Evolutionary conservation across 2,329 filamentous ascomycete species (phyloP).

Genomic region (Geosmithia putterillii): DNA sequence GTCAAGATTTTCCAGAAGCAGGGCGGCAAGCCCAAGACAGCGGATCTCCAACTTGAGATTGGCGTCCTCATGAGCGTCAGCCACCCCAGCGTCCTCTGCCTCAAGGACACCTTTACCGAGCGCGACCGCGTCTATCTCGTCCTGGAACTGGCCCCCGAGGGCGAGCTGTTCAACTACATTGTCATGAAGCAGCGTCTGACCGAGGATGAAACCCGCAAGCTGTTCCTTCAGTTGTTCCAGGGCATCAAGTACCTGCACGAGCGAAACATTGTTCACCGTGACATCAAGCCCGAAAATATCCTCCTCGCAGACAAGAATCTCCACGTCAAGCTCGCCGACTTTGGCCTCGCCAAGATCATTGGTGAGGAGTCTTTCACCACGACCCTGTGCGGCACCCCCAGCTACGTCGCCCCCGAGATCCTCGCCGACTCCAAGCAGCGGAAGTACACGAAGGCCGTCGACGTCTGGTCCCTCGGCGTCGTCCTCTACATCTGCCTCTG

Average conservation of each 20-base stretch:
- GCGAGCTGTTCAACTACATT: constrained; percentile 93
- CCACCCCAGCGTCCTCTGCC: constrained; percentile 81
- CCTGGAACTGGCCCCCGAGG: constrained; percentile 79
- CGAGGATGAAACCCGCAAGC: constrained; percentile 71
- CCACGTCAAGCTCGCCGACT: constrained; percentile 86
- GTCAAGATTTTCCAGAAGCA: constrained; percentile 93
- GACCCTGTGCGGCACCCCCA: constrained; percentile 91
- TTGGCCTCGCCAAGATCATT: constrained; percentile 95
- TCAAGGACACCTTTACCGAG: constrained; percentile 94
- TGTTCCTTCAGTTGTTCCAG: constrained; percentile 86
- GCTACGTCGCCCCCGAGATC: constrained; percentile 94
- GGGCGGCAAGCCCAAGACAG: constrained; percentile 66
- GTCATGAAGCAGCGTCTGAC: constrained; percentile 80
- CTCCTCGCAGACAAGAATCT: constrained; percentile 75
- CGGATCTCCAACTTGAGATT: constrained; percentile 88
- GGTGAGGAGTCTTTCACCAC: constrained; percentile 97
- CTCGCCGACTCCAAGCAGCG: constrained; percentile 69
- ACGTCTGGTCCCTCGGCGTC: constrained; percentile 95
- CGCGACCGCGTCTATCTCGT: constrained; percentile 82
- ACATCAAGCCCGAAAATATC: constrained; percentile 97
- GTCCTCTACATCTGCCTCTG: constrained; percentile 96
- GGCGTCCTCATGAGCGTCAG: constrained; percentile 95
- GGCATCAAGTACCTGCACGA: constrained; percentile 95
- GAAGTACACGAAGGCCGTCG: constrained; percentile 88
- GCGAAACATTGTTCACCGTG: constrained; percentile 90